Conservation (phyloP, 2,329 filamentous ascomycete genomes). For the Parafenestella ontariensis region DNA sequence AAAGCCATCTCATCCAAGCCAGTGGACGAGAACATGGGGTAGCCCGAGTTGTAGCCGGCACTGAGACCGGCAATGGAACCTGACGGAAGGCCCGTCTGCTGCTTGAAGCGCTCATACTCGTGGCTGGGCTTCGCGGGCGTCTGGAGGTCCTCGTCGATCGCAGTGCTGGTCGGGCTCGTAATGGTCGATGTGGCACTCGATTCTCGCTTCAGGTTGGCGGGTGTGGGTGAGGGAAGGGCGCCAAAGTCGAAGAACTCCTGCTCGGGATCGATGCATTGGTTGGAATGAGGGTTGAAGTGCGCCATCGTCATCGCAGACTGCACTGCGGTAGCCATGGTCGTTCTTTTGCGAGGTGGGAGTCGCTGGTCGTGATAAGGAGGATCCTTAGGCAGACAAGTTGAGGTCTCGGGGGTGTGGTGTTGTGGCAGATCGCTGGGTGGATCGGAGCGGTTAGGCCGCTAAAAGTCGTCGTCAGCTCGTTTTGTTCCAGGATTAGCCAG, state of each 20-base stretch:
- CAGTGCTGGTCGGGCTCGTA: conserved; percentile 61
- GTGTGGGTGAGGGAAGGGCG: conserved; percentile 65
- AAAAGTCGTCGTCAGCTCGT: conserved; percentile 48
- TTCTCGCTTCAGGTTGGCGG: conserved; percentile 59
- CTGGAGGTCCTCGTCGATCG: conserved; percentile 61
- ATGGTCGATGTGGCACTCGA: conserved; percentile 61
- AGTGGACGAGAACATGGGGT: conserved; percentile 62
- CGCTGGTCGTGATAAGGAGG: conserved; percentile 17
- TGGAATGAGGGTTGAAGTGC: conserved; percentile 39
- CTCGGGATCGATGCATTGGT: conserved; percentile 51
- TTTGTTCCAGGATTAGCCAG: conserved; percentile 41
- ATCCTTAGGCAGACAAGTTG: conserved; percentile 38
- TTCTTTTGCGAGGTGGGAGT: conserved; percentile 20
- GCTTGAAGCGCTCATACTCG: conserved; percentile 93
- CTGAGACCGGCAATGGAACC: conserved; percentile 83
- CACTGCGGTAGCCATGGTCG: conserved; percentile 46
- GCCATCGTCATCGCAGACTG: conserved; percentile 47
- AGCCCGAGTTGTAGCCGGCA: conserved; percentile 56
- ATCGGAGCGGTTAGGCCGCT: conserved; percentile 41
- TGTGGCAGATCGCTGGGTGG: conserved; percentile 19
- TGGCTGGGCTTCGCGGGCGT: conserved; percentile 83
- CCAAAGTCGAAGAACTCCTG: conserved; percentile 63
- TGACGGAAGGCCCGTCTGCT: conserved; percentile 90
- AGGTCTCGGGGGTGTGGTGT: conserved; percentile 30
- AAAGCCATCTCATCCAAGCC: conserved; percentile 74